Evolutionary conservation across 805 yeast genomes (phyloP).

Genomic region (Nakazawaea anatomiae): DNA sequence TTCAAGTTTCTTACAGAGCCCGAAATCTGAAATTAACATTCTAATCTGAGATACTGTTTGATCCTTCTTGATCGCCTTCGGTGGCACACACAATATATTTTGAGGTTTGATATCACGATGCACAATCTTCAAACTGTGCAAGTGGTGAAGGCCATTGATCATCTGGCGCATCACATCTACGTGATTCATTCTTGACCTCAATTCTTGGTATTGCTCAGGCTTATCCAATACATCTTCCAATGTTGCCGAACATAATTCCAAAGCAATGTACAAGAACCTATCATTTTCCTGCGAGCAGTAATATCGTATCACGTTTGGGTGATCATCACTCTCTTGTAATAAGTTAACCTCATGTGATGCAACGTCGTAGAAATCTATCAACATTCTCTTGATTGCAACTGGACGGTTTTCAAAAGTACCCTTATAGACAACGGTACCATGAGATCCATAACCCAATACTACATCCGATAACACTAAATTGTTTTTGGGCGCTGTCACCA

Average conservation of each 20-base stretch:
- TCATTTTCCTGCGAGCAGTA: conserved; percentile 91
- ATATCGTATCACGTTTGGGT: conserved; percentile 89
- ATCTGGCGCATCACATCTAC: conserved; percentile 64
- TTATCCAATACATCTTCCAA: conserved; percentile 78
- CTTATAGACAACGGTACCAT: conserved; percentile 90
- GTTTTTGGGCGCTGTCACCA: conserved; percentile 25
- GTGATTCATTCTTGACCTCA: conserved; percentile 39
- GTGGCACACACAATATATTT: conserved; percentile 77
- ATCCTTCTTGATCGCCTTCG: conserved; percentile 31
- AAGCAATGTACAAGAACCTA: conserved; percentile 83
- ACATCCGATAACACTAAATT: conserved; percentile 61
- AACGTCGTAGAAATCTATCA: conserved; percentile 86
- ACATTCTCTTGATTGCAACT: conserved; percentile 93
- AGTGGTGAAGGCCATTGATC: conserved; percentile 77
- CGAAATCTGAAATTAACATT: conserved; percentile 89
- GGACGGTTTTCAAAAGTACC: conserved; percentile 90
- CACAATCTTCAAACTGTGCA: conserved; percentile 86
- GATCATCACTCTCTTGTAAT: conserved; percentile 94
- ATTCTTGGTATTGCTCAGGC: conserved; percentile 27
- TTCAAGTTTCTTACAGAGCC: conserved; percentile 87
- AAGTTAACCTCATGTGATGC: conserved; percentile 88
- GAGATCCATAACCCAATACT: conserved; percentile 92
- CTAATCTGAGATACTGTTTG: conserved; percentile 42
- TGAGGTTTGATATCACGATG: conserved; percentile 97
- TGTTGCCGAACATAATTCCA: conserved; percentile 86